Base-by-base conservation (phyloP, 2,329 filamentous ascomycete species). In the Fusarium goolgardi region DNA sequence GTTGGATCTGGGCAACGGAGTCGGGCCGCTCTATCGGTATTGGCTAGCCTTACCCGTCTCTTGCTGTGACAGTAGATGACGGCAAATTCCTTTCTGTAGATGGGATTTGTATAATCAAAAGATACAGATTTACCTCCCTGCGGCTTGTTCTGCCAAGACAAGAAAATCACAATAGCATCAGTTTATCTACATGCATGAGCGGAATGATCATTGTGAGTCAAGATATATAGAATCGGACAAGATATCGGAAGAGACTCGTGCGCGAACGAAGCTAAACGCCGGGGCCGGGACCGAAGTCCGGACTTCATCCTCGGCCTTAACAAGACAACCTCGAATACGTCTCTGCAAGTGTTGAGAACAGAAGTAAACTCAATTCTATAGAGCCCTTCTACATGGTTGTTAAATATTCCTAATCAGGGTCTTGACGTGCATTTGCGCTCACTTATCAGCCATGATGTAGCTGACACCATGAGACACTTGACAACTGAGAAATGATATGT, bases 271-370 rank as follows among this genome's bases (percentile, higher is more conserved):
- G 23, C 35, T 51, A 43, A 60, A 32, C 20, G 2, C 55, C 63
- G 41, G 41, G 55, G 18, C 40, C 46, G 50, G 21, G 41, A 20
- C 59, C 61, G 60, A 69, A 40, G 35, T 25, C 44, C 65, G 65
- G 65, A 9, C 16, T 54, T 55, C 29, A n/a, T 43, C n/a, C 32
- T 65, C 59, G 49, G 65, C n/a, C 31, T 49, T 62, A 34, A 53
- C 6, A 20, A 29, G 16, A 27, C 20, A 11, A 18, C 39, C 27
- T 31, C 12, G 3, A 25, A 32, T 6, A 11, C 18, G 16, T 11
- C 32, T 20, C 11, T 41, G 7, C 44, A 41, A 39, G n/a, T 39
- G 1, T 7, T 29, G 7, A 9, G 20, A 13, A 35, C 6, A 16
- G 2, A 27, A 16, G 1, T 2, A 12, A 34, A n/a, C 1, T 4